Evolutionary conservation across 2,329 filamentous ascomycete species (phyloP), one percentile per base, ranked within the genome.

Genomic region (Paecilomyces variotii): DNA sequence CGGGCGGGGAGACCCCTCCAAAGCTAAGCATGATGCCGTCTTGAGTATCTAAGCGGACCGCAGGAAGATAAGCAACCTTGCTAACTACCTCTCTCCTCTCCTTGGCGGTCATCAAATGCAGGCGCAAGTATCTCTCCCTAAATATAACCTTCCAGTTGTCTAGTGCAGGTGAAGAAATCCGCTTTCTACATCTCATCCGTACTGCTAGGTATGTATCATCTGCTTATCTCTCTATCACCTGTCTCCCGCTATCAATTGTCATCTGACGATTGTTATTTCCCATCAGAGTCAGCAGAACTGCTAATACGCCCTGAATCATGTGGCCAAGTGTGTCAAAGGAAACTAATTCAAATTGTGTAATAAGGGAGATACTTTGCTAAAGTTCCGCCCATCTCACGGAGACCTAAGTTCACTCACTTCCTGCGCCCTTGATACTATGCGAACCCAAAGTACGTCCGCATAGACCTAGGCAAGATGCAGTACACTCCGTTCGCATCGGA

Each of bases 401-500:
- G 39, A 45, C 14, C 10, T 34, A 45, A 45, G 4, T 7, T 45
- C 30, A 32, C 30, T 19, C 35, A 45, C n/a, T 24, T 45, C 39
- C 39, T 45, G 6, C 39, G 39, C 39, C 14, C 39, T 45, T 39
- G n/a, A 24, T 45, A 45, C 39, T 45, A 45, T 45, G 39, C 39
- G 14, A 45, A 45, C 39, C 19, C 5, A 56, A 57, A 58, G 51
- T 34, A 27, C 52, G 49, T 56, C 50, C 51, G 49, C 50, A 54
- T 54, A 49, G 30, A 52, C 27, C 7, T 53, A 25, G 30, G 6
- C 62, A 73, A 65, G 58, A 80, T 90, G 72, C 85, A 87, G 78
- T 99, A 92, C 75, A 90, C 91, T 61, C 88, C 93, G 0, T 97
- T 96, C 80, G 85, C 87, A 49, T 96, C 93, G 54, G 91, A 97